phyloP scores from a whole-genome alignment of 2,329 filamentous ascomycete genomes.

The Diaporthe destruens region DNA sequence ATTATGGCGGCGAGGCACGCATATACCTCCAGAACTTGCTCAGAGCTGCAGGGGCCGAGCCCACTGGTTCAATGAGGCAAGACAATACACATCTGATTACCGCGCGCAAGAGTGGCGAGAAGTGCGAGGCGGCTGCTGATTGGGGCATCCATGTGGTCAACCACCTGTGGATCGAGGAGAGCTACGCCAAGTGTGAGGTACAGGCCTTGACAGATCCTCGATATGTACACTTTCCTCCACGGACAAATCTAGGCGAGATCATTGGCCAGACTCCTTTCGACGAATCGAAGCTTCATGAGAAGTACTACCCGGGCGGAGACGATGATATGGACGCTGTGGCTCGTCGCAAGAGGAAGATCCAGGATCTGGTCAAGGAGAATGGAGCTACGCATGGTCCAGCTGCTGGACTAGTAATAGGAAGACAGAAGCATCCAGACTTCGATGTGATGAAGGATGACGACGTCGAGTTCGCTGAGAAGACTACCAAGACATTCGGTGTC shows the following conservation, averaged over 20 bases:
- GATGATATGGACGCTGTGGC: conserved; percentile 57
- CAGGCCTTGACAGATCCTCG: conserved; percentile 78
- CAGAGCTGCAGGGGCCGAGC: conserved; percentile 84
- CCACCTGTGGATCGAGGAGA: conserved; percentile 97
- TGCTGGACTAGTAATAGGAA: conserved; percentile 60
- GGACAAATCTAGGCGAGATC: conserved; percentile 93
- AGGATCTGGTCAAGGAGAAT: conserved; percentile 65
- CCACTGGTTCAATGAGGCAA: conserved; percentile 93
- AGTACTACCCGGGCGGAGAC: conserved; percentile 77
- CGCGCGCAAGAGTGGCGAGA: conserved; percentile 89
- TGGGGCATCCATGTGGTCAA: conserved; percentile 94
- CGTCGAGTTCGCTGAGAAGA: conserved; percentile 51
- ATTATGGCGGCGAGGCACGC: conserved; percentile 94
- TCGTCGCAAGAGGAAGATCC: conserved; percentile 63
- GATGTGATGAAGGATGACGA: conserved; percentile 60
- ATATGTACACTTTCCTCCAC: conserved; percentile 87
- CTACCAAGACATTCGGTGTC: conserved; percentile 51
- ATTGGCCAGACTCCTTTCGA: conserved; percentile 91
- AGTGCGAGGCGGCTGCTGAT: conserved; percentile 90
- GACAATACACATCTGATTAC: conserved; percentile 97
- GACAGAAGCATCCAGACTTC: conserved; percentile 55
- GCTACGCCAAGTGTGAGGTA: conserved; percentile 88
- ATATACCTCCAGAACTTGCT: conserved; percentile 95
- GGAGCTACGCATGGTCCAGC: conserved; percentile 60
- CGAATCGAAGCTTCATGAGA: conserved; percentile 67